Base-by-base conservation (phyloP, 2,329 filamentous ascomycete genomes). In the Sordariomycetes sp. region DNA sequence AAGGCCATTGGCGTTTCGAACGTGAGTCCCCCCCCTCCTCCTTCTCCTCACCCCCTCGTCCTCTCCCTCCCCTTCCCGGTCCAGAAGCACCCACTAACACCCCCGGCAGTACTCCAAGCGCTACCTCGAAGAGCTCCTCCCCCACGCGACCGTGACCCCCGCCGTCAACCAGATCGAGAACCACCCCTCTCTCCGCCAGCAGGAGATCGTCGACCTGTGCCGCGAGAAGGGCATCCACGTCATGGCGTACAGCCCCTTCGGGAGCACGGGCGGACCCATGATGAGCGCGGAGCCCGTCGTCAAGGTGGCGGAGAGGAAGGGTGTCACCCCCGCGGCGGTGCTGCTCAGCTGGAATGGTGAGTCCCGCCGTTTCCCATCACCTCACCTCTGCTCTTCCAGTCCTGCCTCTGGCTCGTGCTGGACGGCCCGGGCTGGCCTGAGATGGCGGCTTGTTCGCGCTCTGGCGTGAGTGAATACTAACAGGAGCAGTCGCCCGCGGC, bases 151-250 rank as follows among this genome's bases (percentile, higher is more conserved):
- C 50, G 76, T 88, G 62, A 71, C 81, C 10, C 84, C 84, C 6
- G 84, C 82, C 58, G 79, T 82, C 65, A 86, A 87, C 73, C 84
- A 88, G 73, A 87, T 87, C 65, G 85, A 89, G 70, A 87, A 87
- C 74, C 83, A 87, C 73, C 85, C 85, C 15, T 77, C 77, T 7
- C 78, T 87, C 12, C 85, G 85, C 1, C 85, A 90, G 72, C 78
- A 87, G 63, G 83, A 89, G 60, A 81, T 90, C 60, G 80, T 86
- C 60, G 80, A 87, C 61, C 78, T 82, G 63, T 89, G 84, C 76
- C 78, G 78, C 59, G 72, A 76, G 59, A 85, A 86, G 69, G 81
- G 80, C 58, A 88, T 90, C 60, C 79, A 87, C 64, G 72, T 89
- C 65, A 84, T 88, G 62, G 86, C 86, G 17, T 90, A 90, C 74